A percentile compares a stretch with the other conserved stretches of the same genome.
These are phyloP conservation scores for Jasminum sambac DNA, from an alignment of 257 asterid species.

Conservation along the genomic window DNA sequence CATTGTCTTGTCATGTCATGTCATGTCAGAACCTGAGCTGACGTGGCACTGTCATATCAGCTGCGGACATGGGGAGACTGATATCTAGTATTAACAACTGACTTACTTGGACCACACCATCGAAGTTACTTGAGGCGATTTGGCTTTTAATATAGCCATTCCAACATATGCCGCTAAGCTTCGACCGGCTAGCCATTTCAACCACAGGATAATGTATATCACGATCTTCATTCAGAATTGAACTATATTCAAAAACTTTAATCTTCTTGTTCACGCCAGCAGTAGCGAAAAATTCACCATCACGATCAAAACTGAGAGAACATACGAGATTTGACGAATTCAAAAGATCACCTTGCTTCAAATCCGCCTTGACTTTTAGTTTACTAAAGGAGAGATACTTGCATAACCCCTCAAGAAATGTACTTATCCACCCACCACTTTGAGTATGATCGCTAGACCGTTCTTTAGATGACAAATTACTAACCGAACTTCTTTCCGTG, in stretches of 20 bases:
- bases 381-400: constrained; percentile 82
- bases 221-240: constrained; percentile 65
- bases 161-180: constrained; percentile 98
- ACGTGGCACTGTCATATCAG: no score
- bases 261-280: constrained; percentile 98
- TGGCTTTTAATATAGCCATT: constrained; percentile 92
- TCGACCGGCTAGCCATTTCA: constrained; percentile 86
- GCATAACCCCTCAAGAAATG: constrained; percentile 82
- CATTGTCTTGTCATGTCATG: no score
- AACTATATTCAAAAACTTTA: constrained; percentile 82
- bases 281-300: constrained; percentile 90
- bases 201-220: constrained; percentile 95
- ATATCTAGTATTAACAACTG: constrained; percentile 4
- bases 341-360: constrained; percentile 93
- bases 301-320: constrained; percentile 94
- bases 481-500: constrained; percentile 74
- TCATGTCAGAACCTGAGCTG: no score
- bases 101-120: constrained; percentile 92
- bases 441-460: constrained; percentile 42
- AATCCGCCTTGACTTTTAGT: constrained; percentile 80
- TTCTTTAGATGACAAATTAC: constrained; percentile 64
- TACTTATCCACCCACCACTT: constrained; percentile 71
- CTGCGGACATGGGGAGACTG: no score
- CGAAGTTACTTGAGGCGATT: constrained; percentile 97
- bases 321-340: constrained; percentile 89